Base-by-base conservation (phyloP, 2,329 filamentous ascomycete species). In the Cryphonectria parasitica region DNA sequence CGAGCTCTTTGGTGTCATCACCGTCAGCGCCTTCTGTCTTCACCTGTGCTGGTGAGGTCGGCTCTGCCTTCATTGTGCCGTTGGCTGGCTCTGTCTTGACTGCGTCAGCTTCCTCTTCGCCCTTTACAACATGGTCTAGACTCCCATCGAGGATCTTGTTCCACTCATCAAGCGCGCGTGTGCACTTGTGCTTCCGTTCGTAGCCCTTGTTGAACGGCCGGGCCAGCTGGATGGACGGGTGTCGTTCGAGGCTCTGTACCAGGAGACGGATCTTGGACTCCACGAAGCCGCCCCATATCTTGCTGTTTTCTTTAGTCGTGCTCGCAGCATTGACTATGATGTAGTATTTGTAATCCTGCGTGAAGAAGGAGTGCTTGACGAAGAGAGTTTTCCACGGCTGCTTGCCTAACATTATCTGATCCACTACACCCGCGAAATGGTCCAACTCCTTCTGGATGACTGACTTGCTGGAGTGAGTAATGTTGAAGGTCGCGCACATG, bases 401-500 rank as follows among this genome's bases (percentile, higher is more conserved):
- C 76, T 92, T 92, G 69, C 92, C 93, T 43, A 87, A 79, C 81
- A 95, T 91, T 72, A 99, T 97, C 75, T 90, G 89, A 73, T 92
- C 90, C 13, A 94, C 90, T 68, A 98, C 91, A 66, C 92, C 86
- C 66, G 91, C 88, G 6, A 91, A 96, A 52, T 93, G 89, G 73
- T 91, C 86, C 28, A 98, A 88, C 78, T 99, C 96, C 63, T 90
- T 87, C 74, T 94, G 88, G 77, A 99, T 94, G 65, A 98, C 89
- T 8, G 88, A 84, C 83, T 94, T 93, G 1, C 94, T 97, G 0
- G 95, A 98, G 74, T 89, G 85, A 3, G 92, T 95, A 72, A 99
- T 91, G 77, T 97, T 98, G 83, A 97, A 96, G 0, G 96, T 98
- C 1, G 96, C 92, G 80, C 96, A 98, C 95, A 98, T 98, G 65